phyloP scores from a whole-genome alignment of 129 eudicot species.

The Centaurea solstitialis region DNA sequence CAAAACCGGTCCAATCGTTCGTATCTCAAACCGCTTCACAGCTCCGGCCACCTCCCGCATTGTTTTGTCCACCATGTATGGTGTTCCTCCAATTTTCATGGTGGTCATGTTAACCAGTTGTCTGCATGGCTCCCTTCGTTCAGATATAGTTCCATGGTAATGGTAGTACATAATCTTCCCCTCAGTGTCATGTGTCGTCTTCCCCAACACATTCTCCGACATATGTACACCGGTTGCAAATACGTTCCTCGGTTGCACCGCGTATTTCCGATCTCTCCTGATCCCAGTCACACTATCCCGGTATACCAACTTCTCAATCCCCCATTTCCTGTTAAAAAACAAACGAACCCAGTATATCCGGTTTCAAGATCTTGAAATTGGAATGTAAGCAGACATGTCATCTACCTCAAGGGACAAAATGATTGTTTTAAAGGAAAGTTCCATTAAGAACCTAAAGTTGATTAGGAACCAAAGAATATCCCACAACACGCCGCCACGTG shows the following conservation, averaged over 20 bases:
- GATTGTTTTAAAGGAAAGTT: not conserved
- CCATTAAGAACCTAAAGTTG: not conserved
- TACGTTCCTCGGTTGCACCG: slow-evolving; percentile 66
- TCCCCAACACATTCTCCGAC: slow-evolving; percentile 68
- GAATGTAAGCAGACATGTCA: not conserved
- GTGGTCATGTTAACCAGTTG: slow-evolving; percentile 44
- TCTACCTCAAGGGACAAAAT: not conserved
- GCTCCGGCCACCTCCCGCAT: slow-evolving; percentile 52
- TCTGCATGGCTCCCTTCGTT: slow-evolving; percentile 71
- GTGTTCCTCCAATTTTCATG: slow-evolving; percentile 35
- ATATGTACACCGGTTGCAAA: slow-evolving; percentile 88
- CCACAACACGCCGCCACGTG: not conserved
- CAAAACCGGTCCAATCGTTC: slow-evolving; percentile 48
- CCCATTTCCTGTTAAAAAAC: slow-evolving; percentile 66
- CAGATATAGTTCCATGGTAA: slow-evolving; percentile 76
- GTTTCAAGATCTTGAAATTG: not conserved
- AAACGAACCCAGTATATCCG: not conserved
- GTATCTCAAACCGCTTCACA: slow-evolving; percentile 54
- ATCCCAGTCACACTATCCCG: slow-evolving; percentile 53
- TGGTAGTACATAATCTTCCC: slow-evolving; percentile 74
- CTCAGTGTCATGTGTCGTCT: slow-evolving; percentile 64
- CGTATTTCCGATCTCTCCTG: slow-evolving; percentile 83
- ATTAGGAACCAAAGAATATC: not conserved
- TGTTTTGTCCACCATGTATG: slow-evolving; percentile 45
- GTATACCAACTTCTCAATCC: slow-evolving; percentile 79